These are phyloP conservation scores for Penicillium malachiteum DNA, from an alignment of 495 filamentous ascomycete species.

Conservation along the genomic window DNA sequence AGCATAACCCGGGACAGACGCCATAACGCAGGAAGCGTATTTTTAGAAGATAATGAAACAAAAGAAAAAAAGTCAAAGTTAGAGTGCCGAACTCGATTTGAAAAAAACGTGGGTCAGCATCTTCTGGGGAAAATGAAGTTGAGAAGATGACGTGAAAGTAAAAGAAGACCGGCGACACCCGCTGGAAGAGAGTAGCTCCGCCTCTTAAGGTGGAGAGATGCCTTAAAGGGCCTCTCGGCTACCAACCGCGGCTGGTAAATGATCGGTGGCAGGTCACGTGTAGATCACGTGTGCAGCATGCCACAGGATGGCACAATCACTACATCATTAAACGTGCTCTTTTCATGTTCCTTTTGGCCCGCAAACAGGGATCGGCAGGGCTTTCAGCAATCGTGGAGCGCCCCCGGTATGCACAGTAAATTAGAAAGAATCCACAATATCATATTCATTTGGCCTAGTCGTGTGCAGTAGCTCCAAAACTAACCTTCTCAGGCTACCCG, in stretches of 20 bases:
- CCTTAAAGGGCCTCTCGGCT: slow-evolving; percentile 4
- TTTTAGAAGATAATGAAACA: background rate
- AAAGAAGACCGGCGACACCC: background rate
- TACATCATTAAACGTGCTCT: background rate
- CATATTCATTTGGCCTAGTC: background rate
- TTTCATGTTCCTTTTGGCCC: background rate
- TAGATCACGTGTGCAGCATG: background rate
- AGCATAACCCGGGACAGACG: slow-evolving; percentile 37
- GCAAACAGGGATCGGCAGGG: background rate
- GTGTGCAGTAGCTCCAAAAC: background rate
- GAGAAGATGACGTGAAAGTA: background rate
- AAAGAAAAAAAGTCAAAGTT: background rate
- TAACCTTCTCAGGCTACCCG: background rate
- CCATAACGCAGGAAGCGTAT: slow-evolving; percentile 27
- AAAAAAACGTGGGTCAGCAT: slow-evolving; percentile 5
- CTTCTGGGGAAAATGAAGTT: background rate
- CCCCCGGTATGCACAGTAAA: background rate
- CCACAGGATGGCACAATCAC: too few species aligned
- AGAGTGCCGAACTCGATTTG: background rate
- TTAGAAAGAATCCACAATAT: background rate
- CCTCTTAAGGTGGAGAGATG: slow-evolving; percentile 1
- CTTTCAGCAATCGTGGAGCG: background rate
- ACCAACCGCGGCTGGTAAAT: slow-evolving; percentile 2
- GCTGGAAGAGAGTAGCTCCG: slow-evolving; percentile 3
- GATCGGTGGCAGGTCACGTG: background rate